These are phyloP conservation scores for Aspergillus baeticus DNA, from an alignment of 495 filamentous ascomycete species.

Conservation along the genomic window DNA sequence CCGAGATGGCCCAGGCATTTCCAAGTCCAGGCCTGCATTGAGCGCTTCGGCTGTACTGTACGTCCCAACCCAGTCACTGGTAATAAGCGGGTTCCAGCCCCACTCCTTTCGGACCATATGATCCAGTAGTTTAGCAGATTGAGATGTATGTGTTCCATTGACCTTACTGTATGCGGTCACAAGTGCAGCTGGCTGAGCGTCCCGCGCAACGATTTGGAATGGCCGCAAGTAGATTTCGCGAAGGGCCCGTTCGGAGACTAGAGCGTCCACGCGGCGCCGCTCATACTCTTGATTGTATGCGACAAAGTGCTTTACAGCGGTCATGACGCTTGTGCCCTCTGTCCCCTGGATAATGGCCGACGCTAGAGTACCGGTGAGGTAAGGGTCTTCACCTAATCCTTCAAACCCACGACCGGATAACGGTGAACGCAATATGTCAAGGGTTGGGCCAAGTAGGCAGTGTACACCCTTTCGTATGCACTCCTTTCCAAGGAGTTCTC, in stretches of 20 bases:
- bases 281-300: conserved; percentile 71
- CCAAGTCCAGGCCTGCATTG: conserved; percentile 65
- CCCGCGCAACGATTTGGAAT: conserved; percentile 66
- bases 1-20: conserved; percentile 66
- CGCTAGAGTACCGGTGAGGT: conserved; percentile 59
- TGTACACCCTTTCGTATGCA: conserved; percentile 62
- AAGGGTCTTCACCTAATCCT: conserved; percentile 68
- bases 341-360: conserved; percentile 59
- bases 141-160: conserved; percentile 65
- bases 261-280: conserved; percentile 57
- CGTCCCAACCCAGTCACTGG: conserved; percentile 50
- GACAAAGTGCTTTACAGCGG: conserved; percentile 70
- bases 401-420: conserved; percentile 72
- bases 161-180: conserved; percentile 80
- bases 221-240: conserved; percentile 72
- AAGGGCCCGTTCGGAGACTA: conserved; percentile 63
- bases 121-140: conserved; percentile 55
- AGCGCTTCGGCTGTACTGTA: conserved; percentile 57
- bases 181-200: conserved; percentile 59
- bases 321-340: conserved; percentile 53
- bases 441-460: conserved; percentile 65
- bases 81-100: conserved; percentile 52
- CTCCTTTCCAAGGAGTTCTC: conserved; percentile 58
- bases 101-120: conserved; percentile 65
- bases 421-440: conserved; percentile 69